A percentile compares a stretch with the other conserved stretches of the same genome.
Conservation (phyloP, 169 alveolate species). For the Toxoplasma gondii region DNA sequence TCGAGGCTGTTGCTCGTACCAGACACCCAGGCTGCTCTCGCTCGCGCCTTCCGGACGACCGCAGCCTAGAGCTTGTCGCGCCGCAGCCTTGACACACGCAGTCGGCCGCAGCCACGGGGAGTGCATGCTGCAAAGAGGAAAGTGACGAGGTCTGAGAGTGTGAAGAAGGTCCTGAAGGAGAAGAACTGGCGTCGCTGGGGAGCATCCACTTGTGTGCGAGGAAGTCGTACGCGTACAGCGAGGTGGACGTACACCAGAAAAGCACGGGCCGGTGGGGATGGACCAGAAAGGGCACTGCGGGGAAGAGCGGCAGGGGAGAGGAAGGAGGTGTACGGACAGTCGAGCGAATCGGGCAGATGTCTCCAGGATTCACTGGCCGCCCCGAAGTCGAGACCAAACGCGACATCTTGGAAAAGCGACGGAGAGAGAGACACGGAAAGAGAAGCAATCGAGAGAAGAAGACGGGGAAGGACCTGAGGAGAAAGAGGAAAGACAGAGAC, state of each 20-base stretch:
- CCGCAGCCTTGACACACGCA: slow-evolving; percentile 52
- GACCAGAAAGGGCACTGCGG: slow-evolving; percentile 38
- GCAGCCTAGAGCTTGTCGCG: slow-evolving; percentile 18
- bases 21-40: not conserved
- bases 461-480: not conserved
- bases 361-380: not conserved
- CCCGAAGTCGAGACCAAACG: not conserved
- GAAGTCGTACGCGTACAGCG: slow-evolving; percentile 19
- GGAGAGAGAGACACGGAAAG: not conserved
- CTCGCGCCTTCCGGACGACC: not conserved
- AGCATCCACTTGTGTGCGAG: not conserved
- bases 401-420: not conserved
- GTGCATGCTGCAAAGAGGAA: not conserved
- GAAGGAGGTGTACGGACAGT: not conserved
- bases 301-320: slow-evolving; percentile 13
- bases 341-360: not conserved
- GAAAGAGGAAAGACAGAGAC: not conserved
- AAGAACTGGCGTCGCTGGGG: not conserved
- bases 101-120: slow-evolving; percentile 37
- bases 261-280: slow-evolving; percentile 52
- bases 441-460: not conserved
- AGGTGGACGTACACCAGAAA: slow-evolving; percentile 4
- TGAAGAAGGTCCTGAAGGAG: not conserved
- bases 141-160: not conserved
- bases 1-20: not conserved